Evolutionary conservation across 2,329 filamentous ascomycete species (phyloP).

Genomic region (Didymella arachidicola): DNA sequence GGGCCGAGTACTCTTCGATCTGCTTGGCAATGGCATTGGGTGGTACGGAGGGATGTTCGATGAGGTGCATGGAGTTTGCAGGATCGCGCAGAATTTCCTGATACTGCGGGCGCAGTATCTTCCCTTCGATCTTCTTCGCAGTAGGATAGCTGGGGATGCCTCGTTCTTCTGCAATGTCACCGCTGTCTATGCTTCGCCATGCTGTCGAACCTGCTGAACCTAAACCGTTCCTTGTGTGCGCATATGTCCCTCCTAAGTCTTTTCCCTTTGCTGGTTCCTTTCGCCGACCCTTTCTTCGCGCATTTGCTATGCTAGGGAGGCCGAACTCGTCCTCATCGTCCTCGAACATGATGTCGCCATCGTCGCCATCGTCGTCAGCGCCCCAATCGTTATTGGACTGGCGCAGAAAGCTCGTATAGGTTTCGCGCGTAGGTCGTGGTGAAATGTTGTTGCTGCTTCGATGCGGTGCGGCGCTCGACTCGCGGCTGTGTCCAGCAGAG

Average conservation of each 20-base stretch:
- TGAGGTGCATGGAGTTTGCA: constrained; percentile 92
- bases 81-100: constrained; percentile 90
- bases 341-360: constrained; percentile 78
- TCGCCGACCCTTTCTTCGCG: constrained; percentile 74
- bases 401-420: constrained; percentile 82
- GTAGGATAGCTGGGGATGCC: constrained; percentile 84
- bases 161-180: constrained; percentile 91
- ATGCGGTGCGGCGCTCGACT: constrained; percentile 65
- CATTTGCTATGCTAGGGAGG: constrained; percentile 87
- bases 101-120: constrained; percentile 95
- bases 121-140: constrained; percentile 88
- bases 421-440: constrained; percentile 68
- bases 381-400: constrained; percentile 86
- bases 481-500: constrained; percentile 64
- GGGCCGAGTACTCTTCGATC: constrained; percentile 82
- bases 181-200: constrained; percentile 77
- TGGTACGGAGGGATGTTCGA: constrained; percentile 81
- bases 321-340: constrained; percentile 97
- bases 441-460: constrained; percentile 64
- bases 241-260: constrained; percentile 51
- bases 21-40: constrained; percentile 81
- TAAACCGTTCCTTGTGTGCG: constrained; percentile 28
- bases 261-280: constrained; percentile 54
- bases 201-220: constrained; percentile 31
- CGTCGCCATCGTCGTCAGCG: constrained; percentile 66